Evolutionary conservation across 2,329 filamentous ascomycete species (phyloP), one percentile per base, ranked within the genome.

Genomic region (Neodidymelliopsis sp.): DNA sequence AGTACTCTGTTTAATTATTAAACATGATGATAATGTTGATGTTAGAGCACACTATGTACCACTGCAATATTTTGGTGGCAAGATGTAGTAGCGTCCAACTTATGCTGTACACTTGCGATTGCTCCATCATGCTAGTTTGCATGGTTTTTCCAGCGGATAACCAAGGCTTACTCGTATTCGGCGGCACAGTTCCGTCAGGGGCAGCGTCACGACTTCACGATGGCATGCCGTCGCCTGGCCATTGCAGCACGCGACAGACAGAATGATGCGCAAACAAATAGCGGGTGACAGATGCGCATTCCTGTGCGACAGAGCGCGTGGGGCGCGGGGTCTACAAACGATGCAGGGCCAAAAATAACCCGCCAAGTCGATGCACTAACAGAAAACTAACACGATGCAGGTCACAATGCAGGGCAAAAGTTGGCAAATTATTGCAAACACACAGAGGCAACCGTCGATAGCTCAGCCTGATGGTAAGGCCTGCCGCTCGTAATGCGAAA

Each of bases 141-240:
- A n/a, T n/a, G n/a, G n/a, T n/a, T n/a, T n/a, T n/a, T n/a, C n/a
- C n/a, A n/a, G n/a, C n/a, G n/a, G n/a, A n/a, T n/a, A n/a, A n/a
- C n/a, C n/a, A n/a, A n/a, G n/a, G n/a, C n/a, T 39, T 48, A 24
- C 33, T 49, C 43, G 43, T 48, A 39, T 34, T 47, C 42, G 49
- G 49, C 49, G 43, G 31, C 19, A 16, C 27, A 10, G 6, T 47
- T 37, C 42, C 42, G 49, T 39, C 43, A 53, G 49, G 49, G 49
- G 39, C 30, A 15, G 18, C 3, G 29, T 23, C 36, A 40, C 41
- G 25, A 28, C 12, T 16, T 20, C 41, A 16, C 39, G 29, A 28
- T 19, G 31, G 37, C 47, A 52, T 41, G 43, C 30, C 18, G 38
- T 35, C 44, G 23, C 31, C 29, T 28, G 39, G 28, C 19, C 25